These are phyloP conservation scores for Verticillium nubilum DNA, from an alignment of 2,329 filamentous ascomycete species.

Conservation along the genomic window DNA sequence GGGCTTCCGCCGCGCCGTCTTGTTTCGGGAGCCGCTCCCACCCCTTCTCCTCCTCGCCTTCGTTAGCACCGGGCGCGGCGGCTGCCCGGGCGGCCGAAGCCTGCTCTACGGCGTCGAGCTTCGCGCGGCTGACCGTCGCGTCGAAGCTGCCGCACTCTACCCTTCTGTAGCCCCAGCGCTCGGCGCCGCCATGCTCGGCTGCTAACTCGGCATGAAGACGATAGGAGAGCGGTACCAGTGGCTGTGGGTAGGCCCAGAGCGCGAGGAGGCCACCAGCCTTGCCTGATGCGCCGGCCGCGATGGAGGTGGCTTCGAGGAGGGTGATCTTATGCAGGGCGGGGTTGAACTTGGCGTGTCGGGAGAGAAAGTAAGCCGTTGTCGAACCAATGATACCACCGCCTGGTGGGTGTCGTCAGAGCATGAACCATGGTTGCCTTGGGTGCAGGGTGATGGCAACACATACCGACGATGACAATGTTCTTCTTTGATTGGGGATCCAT, in stretches of 20 bases:
- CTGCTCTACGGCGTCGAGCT: constrained; percentile 22
- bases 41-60: constrained; percentile 28
- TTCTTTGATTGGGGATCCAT: constrained; percentile 20
- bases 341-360: constrained; percentile 77
- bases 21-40: constrained; percentile 62
- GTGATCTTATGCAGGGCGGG: constrained; percentile 71
- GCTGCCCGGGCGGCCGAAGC: constrained; percentile 8
- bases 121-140: constrained; percentile 29
- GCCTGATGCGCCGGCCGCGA: constrained; percentile 89
- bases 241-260: constrained; percentile 83
- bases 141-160: constrained; percentile 64
- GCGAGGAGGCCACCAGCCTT: constrained; percentile 90
- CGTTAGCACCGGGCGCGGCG: constrained; percentile 2
- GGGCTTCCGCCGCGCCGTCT: constrained; percentile 37
- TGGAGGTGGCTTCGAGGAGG: constrained; percentile 76
- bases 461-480: constrained; percentile 47
- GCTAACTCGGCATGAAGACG: constrained; percentile 77
- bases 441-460: constrained; percentile 11
- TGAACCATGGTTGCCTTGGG: not conserved
- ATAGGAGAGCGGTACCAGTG: constrained; percentile 82
- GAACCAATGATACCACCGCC: constrained; percentile 91
- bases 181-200: constrained; percentile 71
- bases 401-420: constrained; percentile 23
- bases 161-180: constrained; percentile 80
- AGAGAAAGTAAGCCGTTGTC: constrained; percentile 87